phyloP scores from a whole-genome alignment of 2,329 filamentous ascomycete genomes.

The Knufia petricola region DNA sequence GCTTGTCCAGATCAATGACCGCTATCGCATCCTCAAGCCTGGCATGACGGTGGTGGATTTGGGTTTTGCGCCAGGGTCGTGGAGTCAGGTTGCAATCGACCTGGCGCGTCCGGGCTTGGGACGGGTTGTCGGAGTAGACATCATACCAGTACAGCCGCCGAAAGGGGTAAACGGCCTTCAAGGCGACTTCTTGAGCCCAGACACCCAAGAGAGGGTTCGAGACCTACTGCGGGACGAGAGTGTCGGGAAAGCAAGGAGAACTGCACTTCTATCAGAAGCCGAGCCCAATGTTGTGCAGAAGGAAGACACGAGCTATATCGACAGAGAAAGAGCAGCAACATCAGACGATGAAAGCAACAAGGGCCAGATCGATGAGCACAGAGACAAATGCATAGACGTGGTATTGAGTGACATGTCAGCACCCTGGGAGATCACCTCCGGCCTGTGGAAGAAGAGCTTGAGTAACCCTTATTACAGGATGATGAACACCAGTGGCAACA shows the following conservation, averaged over 20 bases:
- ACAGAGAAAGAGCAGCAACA: constrained; percentile 21
- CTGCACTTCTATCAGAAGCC: constrained; percentile 1
- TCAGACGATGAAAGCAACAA: constrained; percentile 25
- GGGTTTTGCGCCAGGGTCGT: constrained; percentile 68
- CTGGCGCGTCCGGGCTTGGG: constrained; percentile 61
- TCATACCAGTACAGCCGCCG: constrained; percentile 86
- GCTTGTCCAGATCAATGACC: constrained; percentile 76
- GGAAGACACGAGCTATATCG: constrained; percentile 19
- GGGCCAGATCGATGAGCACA: constrained; percentile 20
- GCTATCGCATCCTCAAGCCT: constrained; percentile 65
- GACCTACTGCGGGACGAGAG: constrained; percentile 52
- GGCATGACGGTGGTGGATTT: constrained; percentile 86
- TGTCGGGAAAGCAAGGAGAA: constrained; percentile 7
- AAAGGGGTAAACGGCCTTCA: constrained; percentile 89
- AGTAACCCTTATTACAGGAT: constrained; percentile 96
- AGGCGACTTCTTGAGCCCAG: constrained; percentile 74
- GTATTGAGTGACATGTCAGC: constrained; percentile 98
- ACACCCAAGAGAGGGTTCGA: constrained; percentile 66
- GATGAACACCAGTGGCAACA: constrained; percentile 94
- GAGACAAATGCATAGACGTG: constrained; percentile 65
- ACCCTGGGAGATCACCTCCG: constrained; percentile 76
- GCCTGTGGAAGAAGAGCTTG: constrained; percentile 77
- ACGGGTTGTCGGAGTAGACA: constrained; percentile 80
- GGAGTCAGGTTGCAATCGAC: constrained; percentile 66
- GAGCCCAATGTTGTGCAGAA: constrained; percentile 15